These are phyloP conservation scores for Globisporangium abappressorium DNA, from an alignment of 352 stramenopile species.

Conservation along the genomic window DNA sequence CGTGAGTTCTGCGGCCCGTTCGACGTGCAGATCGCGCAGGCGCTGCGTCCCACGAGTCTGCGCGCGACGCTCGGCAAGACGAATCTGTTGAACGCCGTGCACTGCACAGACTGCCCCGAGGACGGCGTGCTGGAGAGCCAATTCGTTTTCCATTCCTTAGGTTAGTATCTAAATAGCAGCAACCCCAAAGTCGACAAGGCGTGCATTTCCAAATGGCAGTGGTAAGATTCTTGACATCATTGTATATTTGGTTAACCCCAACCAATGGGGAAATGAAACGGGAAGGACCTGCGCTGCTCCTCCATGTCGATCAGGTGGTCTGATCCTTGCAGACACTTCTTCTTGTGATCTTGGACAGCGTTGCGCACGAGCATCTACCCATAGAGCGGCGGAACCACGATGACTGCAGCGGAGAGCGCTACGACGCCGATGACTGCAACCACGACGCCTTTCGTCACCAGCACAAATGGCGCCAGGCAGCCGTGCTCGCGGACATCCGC, in stretches of 20 bases:
- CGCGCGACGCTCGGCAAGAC: slow-evolving; percentile 20
- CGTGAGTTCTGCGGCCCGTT: too few relatives aligned
- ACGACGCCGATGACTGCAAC: slow-evolving; percentile 46
- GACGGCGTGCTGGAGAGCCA: slow-evolving; percentile 89
- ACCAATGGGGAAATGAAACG: too few relatives aligned
- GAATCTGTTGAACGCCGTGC: slow-evolving; percentile 86
- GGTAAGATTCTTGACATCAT: too few relatives aligned
- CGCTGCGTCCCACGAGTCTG: too few relatives aligned
- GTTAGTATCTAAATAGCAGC: slow-evolving; percentile 3
- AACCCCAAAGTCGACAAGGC: too few relatives aligned
- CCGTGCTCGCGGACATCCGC: slow-evolving; percentile 62
- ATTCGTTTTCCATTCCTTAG: slow-evolving; percentile 81
- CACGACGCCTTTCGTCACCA: slow-evolving; percentile 64
- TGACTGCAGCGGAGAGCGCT: slow-evolving; percentile 46
- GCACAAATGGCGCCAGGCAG: slow-evolving; percentile 53
- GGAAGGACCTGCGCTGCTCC: too few relatives aligned
- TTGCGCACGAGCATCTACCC: slow-evolving; percentile 51
- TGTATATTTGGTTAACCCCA: too few relatives aligned
- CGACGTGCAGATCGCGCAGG: too few relatives aligned
- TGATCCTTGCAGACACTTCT: not conserved
- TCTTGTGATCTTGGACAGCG: not conserved
- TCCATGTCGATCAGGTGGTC: not conserved
- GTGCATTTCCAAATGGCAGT: too few relatives aligned
- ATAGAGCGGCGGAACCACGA: slow-evolving; percentile 65
- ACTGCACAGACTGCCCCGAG: slow-evolving; percentile 91